Evolutionary conservation across 1,139 yeast genomes (phyloP).

Genomic region (Wickerhamomyces sp.): DNA sequence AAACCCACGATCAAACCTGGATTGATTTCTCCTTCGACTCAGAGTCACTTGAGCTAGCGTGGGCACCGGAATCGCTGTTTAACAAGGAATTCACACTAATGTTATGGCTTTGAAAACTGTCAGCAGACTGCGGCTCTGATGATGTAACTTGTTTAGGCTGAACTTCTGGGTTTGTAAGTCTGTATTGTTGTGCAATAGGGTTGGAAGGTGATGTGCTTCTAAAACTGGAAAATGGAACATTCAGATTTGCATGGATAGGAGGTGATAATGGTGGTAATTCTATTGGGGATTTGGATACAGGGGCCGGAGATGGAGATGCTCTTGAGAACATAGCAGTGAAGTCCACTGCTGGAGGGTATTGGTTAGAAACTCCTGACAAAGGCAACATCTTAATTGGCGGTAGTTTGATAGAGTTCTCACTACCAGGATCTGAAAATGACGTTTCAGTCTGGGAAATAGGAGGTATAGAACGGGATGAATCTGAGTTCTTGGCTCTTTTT

Average conservation of each 20-base stretch:
- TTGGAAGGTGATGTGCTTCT: constrained; percentile 2
- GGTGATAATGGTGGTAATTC: no score
- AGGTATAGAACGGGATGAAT: constrained; percentile 2
- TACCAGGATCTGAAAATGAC: background rate
- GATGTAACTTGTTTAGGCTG: background rate
- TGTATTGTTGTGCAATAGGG: background rate
- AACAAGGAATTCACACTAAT: constrained; percentile 23
- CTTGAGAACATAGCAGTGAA: constrained; percentile 23
- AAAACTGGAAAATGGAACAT: background rate
- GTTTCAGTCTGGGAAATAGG: background rate
- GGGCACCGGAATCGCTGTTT: constrained; percentile 6
- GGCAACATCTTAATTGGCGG: constrained; percentile 23
- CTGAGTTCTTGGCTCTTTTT: constrained; percentile 1
- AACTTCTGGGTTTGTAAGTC: background rate
- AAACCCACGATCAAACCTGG: no score
- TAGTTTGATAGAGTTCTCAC: constrained; percentile 12
- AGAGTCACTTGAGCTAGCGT: background rate
- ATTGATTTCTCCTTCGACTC: no score
- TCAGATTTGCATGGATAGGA: no score
- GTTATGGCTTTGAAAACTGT: no score
- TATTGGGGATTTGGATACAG: no score
- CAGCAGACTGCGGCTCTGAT: background rate
- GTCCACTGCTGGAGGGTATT: constrained; percentile 24
- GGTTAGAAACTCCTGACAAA: constrained; percentile 3
- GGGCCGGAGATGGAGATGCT: background rate